Evolutionary conservation across 768 basidiomycete genomes (phyloP).

Genomic region (Leccinum subtestaceum): DNA sequence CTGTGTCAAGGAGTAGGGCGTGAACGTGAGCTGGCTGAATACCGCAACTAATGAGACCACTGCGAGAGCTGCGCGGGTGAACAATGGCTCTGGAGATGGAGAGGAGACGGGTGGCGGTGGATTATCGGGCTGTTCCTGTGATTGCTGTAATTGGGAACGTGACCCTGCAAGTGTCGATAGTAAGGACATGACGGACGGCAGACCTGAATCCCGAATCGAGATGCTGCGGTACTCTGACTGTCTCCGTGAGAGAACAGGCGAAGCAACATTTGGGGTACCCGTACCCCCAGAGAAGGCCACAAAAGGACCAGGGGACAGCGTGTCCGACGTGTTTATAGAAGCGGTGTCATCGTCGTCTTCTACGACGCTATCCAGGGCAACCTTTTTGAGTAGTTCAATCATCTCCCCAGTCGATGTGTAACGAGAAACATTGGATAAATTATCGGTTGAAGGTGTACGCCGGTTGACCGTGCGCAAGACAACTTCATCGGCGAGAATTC

Average conservation of each 20-base stretch:
- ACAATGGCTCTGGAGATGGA: slow-evolving; percentile 24
- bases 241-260: slow-evolving; percentile 56
- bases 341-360: slow-evolving; percentile 44
- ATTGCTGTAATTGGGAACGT: slow-evolving; percentile 56
- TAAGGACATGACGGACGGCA: slow-evolving; percentile 63
- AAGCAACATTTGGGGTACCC: slow-evolving; percentile 37
- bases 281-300: slow-evolving; percentile 27
- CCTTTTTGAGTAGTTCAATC: slow-evolving; percentile 42
- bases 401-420: slow-evolving; percentile 24
- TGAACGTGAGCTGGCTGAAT: slow-evolving; percentile 71
- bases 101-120: slow-evolving; percentile 31
- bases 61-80: slow-evolving; percentile 55
- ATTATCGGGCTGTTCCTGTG: slow-evolving; percentile 37
- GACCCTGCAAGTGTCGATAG: slow-evolving; percentile 63
- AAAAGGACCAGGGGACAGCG: slow-evolving; percentile 36
- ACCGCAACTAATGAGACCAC: slow-evolving; percentile 60
- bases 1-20: slow-evolving; percentile 50
- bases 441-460: slow-evolving; percentile 14
- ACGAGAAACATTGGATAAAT: slow-evolving; percentile 14
- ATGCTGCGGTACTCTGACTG: slow-evolving; percentile 51
- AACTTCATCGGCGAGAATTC: slow-evolving; percentile 65
- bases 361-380: slow-evolving; percentile 35
- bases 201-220: slow-evolving; percentile 43
- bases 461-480: slow-evolving; percentile 52
- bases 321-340: slow-evolving; percentile 39